Percentiles rank a stretch among this genome's conserved stretches.
phyloP scores from a whole-genome alignment of 1,284 basidiomycete species.

The Ceratobasidium sp. region DNA sequence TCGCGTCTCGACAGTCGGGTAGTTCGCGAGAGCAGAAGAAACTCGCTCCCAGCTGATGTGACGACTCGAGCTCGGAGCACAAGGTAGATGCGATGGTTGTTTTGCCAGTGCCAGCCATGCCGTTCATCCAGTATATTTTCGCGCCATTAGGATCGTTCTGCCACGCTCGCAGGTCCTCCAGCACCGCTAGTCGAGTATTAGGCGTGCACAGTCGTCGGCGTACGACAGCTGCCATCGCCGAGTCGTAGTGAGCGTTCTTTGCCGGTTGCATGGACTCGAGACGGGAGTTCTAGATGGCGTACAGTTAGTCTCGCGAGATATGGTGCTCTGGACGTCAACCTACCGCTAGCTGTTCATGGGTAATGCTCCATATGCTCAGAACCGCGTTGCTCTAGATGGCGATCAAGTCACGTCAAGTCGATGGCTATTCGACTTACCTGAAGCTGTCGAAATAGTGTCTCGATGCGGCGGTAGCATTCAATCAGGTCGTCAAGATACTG shows the following conservation, averaged over 20 bases:
- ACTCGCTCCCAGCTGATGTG: conserved; percentile 51
- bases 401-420: background rate
- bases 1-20: conserved; percentile 49
- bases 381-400: background rate
- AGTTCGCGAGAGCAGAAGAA: conserved; percentile 54
- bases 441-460: conserved; percentile 6
- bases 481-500: background rate
- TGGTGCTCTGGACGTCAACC: no score
- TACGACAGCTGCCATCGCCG: no score
- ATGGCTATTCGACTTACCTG: background rate
- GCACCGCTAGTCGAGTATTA: no score
- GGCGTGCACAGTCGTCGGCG: no score
- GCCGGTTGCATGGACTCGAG: background rate
- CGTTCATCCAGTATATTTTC: conserved; percentile 52
- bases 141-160: no score
- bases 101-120: conserved; percentile 45
- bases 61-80: conserved; percentile 45
- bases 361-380: background rate
- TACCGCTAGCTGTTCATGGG: background rate
- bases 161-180: no score
- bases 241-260: background rate
- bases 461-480: background rate
- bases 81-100: conserved; percentile 52
- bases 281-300: background rate
- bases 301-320: background rate